phyloP scores from a whole-genome alignment of 2,329 filamentous ascomycete genomes.

The Pezicula neosporulosa region DNA sequence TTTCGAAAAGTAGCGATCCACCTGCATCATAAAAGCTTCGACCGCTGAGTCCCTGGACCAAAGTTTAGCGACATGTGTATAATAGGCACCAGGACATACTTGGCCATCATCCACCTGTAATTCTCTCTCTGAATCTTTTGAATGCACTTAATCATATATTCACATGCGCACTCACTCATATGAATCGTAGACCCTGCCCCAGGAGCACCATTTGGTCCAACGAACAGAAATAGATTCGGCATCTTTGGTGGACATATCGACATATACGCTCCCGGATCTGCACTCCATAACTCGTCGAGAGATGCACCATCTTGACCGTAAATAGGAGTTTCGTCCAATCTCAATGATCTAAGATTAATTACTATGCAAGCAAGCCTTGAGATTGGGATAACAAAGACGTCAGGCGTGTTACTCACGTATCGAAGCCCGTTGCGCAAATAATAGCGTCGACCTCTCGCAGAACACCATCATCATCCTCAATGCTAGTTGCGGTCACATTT shows the following conservation, averaged over 20 bases:
- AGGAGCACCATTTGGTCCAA: neutral
- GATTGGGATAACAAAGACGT: no score
- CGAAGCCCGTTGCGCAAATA: neutral
- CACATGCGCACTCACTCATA: neutral
- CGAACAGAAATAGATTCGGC: neutral
- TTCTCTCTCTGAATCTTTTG: slow-evolving; percentile 2
- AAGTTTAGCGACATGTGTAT: no score
- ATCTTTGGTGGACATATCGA: neutral
- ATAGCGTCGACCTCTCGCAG: no score
- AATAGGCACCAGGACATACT: neutral
- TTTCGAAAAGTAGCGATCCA: neutral
- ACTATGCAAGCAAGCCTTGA: no score
- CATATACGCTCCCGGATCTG: neutral
- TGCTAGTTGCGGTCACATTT: neutral
- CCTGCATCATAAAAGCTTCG: neutral
- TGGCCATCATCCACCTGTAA: neutral
- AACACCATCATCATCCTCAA: neutral
- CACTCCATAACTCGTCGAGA: neutral
- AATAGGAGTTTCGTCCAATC: neutral
- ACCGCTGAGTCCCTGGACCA: neutral
- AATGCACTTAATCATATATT: neutral
- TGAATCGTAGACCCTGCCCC: neutral
- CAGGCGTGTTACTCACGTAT: neutral
- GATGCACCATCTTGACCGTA: neutral
- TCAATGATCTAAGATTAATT: neutral